Percentiles rank a stretch among this genome's conserved stretches.
Evolutionary conservation across 768 basidiomycete genomes (phyloP).

Genomic region (Russula virescens): DNA sequence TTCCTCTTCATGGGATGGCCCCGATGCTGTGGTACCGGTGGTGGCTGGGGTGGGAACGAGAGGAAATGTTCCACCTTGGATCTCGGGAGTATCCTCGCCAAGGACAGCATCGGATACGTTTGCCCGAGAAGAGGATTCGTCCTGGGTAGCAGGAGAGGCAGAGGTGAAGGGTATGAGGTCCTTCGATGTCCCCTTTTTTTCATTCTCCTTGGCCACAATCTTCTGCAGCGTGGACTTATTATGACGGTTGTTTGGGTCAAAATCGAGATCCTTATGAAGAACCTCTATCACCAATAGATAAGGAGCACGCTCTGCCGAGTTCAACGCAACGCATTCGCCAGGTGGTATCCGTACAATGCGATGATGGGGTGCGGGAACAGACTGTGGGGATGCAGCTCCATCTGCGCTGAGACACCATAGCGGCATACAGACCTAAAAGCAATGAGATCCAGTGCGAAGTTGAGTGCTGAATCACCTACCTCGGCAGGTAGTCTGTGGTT

Average conservation of each 20-base stretch:
- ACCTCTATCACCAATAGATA: conserved; percentile 92
- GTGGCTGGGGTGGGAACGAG: background rate
- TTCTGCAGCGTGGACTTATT: conserved; percentile 86
- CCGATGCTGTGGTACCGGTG: conserved; percentile 2
- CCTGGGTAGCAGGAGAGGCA: conserved; percentile 4
- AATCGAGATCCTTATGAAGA: conserved; percentile 83
- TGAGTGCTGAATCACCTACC: conserved; percentile 39
- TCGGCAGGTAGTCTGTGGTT: conserved; percentile 97
- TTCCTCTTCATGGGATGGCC: conserved; percentile 38
- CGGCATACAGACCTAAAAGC: conserved; percentile 70
- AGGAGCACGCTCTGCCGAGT: conserved; percentile 94
- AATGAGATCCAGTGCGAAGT: conserved; percentile 14
- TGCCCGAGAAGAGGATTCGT: conserved; percentile 8
- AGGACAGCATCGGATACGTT: conserved; percentile 27
- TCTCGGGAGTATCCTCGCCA: conserved; percentile 27
- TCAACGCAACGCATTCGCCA: conserved; percentile 94
- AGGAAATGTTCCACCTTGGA: conserved; percentile 8
- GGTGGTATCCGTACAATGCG: conserved; percentile 96
- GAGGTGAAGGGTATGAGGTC: conserved; percentile 40
- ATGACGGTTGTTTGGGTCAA: conserved; percentile 74
- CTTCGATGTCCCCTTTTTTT: conserved; percentile 50
- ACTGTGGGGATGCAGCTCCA: conserved; percentile 34
- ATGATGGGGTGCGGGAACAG: conserved; percentile 68
- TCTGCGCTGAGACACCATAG: conserved; percentile 83
- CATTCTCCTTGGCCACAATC: conserved; percentile 60